Evolutionary conservation across 208 protist species (phyloP), one percentile per base, ranked within the genome.

Genomic region (Trypanosoma caninum): DNA sequence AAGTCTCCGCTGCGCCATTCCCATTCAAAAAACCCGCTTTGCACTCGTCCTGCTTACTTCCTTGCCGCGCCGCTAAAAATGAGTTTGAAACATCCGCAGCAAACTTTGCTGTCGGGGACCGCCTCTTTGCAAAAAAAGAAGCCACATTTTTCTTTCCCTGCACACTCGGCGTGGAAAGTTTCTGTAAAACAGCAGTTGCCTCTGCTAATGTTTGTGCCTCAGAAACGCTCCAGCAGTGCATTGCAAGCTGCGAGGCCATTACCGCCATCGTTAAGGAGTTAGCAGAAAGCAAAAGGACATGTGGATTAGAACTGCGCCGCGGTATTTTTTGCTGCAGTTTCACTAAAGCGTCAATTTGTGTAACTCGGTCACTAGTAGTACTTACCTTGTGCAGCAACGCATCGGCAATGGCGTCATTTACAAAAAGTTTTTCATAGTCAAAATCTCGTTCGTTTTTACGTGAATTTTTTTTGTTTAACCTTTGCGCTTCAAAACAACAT

Each of bases 171-270:
- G 69, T 45, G 16, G 87, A 62, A 56, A 83, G 68, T 30, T 89
- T 76, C 59, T 84, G 74, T 55, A 94, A 40, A 25, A 76, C 31
- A 10, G 66, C 44, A 3, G 82, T 89, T 5, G 82, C 80, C 33
- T 89, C 66, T 0, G 65, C 64, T 13, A 91, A 52, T 9, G 80
- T 91, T 59, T 89, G 81, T 10, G 82, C 78, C 70, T 94, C 84
- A 7, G 72, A 71, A 13, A 94, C 87, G 6, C 63, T 77, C 87
- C 87, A 94, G 27, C 87, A 76, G 64, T 90, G 82, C 87, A 94
- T 87, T 42, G 69, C 61, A 34, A 94, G 75, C 72, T 94, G 87
- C 18, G 84, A 88, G 37, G 77, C 52, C 76, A 91, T 89, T 5
- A 94, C 72, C 9, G 84, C 82, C 62, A 89, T 74, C 45, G 76